A percentile compares a stretch with the other conserved stretches of the same genome.
phyloP scores from a whole-genome alignment of 129 eudicot genomes.

The Daucus carota region DH1_v3.0 NC_030386.2:22825001-22825500 shows the following conservation, averaged over 20 bases:
- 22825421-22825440: not conserved
- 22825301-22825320: constrained; percentile 18
- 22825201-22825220: constrained; percentile 15
- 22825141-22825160: too few relatives aligned
- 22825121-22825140: not conserved
- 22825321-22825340: not conserved
- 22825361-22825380: constrained; percentile 14
- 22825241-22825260: not conserved
- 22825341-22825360: constrained; percentile 25
- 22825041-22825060: not conserved
- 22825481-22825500: constrained; percentile 14
- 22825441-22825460: constrained; percentile 17
- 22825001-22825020: not conserved
- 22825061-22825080: not conserved
- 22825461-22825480: not conserved
- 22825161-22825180: not conserved
- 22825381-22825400: constrained; percentile 12
- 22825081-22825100: not conserved
- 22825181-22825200: constrained; percentile 7
- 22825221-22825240: not conserved
- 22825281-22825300: constrained; percentile 19
- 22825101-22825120: constrained; percentile 8
- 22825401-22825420: not conserved
- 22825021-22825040: not conserved
- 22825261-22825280: not conserved